Evolutionary conservation across 208 protist species (phyloP).

Genomic region (Crithidia thermophila): DNA sequence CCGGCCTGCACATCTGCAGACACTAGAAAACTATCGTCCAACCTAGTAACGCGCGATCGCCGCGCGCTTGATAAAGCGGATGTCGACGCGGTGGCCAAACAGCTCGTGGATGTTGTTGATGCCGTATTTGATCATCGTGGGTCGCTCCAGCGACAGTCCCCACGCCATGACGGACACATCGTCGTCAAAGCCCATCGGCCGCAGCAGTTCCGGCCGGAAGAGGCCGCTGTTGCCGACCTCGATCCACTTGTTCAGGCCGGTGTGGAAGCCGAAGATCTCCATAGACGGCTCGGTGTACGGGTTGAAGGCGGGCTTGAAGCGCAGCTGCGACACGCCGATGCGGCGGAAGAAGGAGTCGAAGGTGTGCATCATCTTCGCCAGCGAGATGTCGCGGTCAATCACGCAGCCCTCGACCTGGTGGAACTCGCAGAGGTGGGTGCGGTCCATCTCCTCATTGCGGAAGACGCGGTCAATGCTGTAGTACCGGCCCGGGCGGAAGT

Average conservation of each 20-base stretch:
- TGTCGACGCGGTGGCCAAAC: constrained; percentile 96
- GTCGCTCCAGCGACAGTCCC: constrained; percentile 99
- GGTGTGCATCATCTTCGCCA: constrained; percentile 99
- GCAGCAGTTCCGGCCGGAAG: constrained; percentile 99
- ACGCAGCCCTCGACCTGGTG: constrained; percentile 99
- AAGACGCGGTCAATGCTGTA: constrained; percentile 99
- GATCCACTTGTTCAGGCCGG: constrained; percentile 95
- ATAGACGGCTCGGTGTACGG: constrained; percentile 99
- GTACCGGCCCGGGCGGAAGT: constrained; percentile 97
- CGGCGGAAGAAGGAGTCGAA: constrained; percentile 98
- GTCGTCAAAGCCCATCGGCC: constrained; percentile 98
- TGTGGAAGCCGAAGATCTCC: constrained; percentile 99
- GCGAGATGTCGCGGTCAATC: constrained; percentile 96
- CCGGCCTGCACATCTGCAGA: neutral
- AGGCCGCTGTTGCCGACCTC: constrained; percentile 99
- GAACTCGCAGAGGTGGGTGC: constrained; percentile 99
- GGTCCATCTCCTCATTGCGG: constrained; percentile 99
- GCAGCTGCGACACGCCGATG: constrained; percentile 95
- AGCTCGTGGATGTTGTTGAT: constrained; percentile 99
- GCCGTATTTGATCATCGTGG: constrained; percentile 99
- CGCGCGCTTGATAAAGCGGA: constrained; percentile 87
- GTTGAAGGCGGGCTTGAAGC: constrained; percentile 99
- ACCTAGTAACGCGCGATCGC: constrained; percentile 87
- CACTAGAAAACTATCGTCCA: neutral
- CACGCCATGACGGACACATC: constrained; percentile 99